These are phyloP conservation scores for Psophocarpus tetragonolobus DNA, from an alignment of 306 rosid genomes.

Conservation along the genomic window DNA sequence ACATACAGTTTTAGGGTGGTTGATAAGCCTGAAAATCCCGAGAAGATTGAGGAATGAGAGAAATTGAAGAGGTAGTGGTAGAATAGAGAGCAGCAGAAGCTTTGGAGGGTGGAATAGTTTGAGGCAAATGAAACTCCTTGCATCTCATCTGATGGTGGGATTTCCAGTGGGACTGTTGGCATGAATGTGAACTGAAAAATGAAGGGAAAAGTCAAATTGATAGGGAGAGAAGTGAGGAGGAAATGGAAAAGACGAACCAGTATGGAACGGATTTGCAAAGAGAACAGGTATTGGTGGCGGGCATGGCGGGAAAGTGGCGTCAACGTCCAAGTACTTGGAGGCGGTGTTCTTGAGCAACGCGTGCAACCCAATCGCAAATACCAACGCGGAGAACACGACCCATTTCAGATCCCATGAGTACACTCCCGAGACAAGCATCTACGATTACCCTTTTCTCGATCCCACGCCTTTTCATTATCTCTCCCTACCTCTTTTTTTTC, in stretches of 20 bases:
- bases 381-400: slow-evolving; percentile 54
- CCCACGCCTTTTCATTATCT: slow-evolving; percentile 43
- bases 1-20: slow-evolving; percentile 61
- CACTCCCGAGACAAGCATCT: slow-evolving; percentile 75
- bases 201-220: no score
- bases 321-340: slow-evolving; percentile 79
- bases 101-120: slow-evolving; percentile 31
- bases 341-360: slow-evolving; percentile 71
- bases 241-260: slow-evolving; percentile 37
- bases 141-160: slow-evolving; percentile 67
- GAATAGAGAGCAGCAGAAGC: slow-evolving; percentile 39
- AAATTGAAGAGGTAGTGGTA: slow-evolving; percentile 49
- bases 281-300: slow-evolving; percentile 58
- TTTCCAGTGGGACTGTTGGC: slow-evolving; percentile 76
- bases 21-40: slow-evolving; percentile 51
- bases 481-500: no score
- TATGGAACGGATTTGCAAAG: slow-evolving; percentile 81
- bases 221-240: no score
- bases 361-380: slow-evolving; percentile 55
- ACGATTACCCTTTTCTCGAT: slow-evolving; percentile 37
- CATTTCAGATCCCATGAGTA: slow-evolving; percentile 64
- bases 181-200: slow-evolving; percentile 62
- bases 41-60: slow-evolving; percentile 49
- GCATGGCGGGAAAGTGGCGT: slow-evolving; percentile 70
- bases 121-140: slow-evolving; percentile 44